Percentiles rank a stretch among this genome's conserved stretches.
Conservation (phyloP, 805 yeast species). For the Saccharomyces cerevisiae region DNA sequence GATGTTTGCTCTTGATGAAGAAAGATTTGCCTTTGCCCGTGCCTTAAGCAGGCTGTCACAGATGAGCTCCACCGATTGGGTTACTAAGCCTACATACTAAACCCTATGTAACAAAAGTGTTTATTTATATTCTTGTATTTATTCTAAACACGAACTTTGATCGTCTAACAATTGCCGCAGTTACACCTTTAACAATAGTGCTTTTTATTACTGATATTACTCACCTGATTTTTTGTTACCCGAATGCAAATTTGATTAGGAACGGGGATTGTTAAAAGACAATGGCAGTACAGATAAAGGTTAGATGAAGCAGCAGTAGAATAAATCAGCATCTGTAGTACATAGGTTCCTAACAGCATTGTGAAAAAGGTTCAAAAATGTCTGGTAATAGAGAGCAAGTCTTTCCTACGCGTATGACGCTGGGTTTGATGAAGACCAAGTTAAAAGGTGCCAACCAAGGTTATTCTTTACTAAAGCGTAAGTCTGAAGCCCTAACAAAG, state of each 20-base stretch:
- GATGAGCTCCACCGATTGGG: constrained; percentile 93
- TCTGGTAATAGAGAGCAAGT: constrained; percentile 71
- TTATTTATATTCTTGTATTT: neutral
- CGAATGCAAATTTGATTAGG: neutral
- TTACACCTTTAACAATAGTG: neutral
- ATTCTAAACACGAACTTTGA: neutral
- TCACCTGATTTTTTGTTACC: neutral
- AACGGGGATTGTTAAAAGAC: neutral
- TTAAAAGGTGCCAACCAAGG: constrained; percentile 97
- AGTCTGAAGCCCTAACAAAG: constrained; percentile 93
- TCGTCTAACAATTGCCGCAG: neutral
- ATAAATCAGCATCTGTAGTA: neutral
- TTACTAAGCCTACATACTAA: constrained; percentile 19
- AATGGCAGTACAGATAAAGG: neutral
- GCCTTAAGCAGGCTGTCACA: constrained; percentile 86
- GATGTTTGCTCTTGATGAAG: constrained; percentile 88
- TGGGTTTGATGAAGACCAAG: constrained; percentile 89
- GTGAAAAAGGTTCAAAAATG: constrained; percentile 8
- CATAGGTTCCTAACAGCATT: neutral
- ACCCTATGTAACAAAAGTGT: neutral
- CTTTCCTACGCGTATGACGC: constrained; percentile 96
- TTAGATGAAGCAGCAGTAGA: neutral
- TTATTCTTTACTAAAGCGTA: constrained; percentile 84
- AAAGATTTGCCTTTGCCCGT: constrained; percentile 91
- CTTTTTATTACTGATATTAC: neutral